Base-by-base conservation (phyloP, 768 basidiomycete genomes). In the Hydnum rufescens region DNA sequence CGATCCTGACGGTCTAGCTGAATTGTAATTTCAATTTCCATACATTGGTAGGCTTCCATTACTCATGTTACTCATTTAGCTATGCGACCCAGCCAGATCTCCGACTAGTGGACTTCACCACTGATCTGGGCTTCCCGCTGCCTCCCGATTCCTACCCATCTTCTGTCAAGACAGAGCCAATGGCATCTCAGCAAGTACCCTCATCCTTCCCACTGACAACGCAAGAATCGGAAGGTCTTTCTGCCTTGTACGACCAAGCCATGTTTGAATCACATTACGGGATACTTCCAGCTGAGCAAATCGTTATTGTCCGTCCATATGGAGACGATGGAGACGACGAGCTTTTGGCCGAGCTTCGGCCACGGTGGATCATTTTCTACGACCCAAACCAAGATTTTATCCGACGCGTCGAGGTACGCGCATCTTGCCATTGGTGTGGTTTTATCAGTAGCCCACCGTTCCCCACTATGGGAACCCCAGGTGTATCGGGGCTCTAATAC, bases 361-460 rank as follows among this genome's bases (percentile, higher is more conserved):
- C 95, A 1, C 77, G 80, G 56, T 97, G 90, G 61, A 80, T 99
- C 51, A 77, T 97, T 46, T 87, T 97, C 82, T 89, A 82, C 57
- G 95, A 99, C 61, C 90, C 93, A 2, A 84, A 79, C 59, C 80
- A 88, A 62, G 84, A 93, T 51, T 99, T 96, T 59, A 76, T 96
- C 32, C 72, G 95, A 26, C 74, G 95, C 1, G 72, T 99, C 25
- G 92, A 99, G 72, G 92, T 87, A 51, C 52, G 74, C 58, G 22
- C 16, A 4, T 29, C 32, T 2, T 39, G 6, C 28, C 23, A 26
- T 25, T 26, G 23, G 49, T 8, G 18, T 16, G 28, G 25, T 16
- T 16, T 47, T 26, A 8, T 13, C 44, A 13, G 44, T 8, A 13
- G 44, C 13, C 44, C 25, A 25, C 16, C 18, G 32, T 31, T 50